Percentiles rank a stretch among this genome's conserved stretches.
phyloP scores from a whole-genome alignment of 495 filamentous ascomycete species.

The Hypoxylon trugodes region DNA sequence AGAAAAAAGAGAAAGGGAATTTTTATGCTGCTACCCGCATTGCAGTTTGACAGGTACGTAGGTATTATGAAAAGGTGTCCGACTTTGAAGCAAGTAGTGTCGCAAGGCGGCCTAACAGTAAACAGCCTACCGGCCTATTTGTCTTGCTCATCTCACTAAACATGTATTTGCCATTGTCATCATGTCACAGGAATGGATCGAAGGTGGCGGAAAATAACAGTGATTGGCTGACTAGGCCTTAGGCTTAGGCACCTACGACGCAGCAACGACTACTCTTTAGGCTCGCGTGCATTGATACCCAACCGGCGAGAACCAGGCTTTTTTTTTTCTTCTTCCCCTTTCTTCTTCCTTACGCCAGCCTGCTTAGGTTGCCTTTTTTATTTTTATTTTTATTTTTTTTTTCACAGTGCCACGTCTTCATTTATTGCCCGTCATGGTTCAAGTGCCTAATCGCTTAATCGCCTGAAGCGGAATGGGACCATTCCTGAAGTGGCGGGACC shows the following conservation, averaged over 20 bases:
- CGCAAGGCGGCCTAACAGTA: conserved; percentile 30
- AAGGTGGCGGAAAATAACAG: conserved; percentile 8
- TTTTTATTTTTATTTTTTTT: no score
- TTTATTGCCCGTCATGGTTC: conserved; percentile 26
- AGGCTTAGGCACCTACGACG: conserved; percentile 45
- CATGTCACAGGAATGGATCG: conserved; percentile 39
- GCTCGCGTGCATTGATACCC: conserved; percentile 50
- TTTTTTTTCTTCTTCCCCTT: conserved; percentile 14
- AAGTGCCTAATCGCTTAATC: conserved; percentile 40
- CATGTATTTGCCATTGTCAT: conserved; percentile 37
- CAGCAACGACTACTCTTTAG: conserved; percentile 37
- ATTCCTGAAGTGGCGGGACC: conserved; percentile 34
- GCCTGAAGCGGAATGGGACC: conserved; percentile 38
- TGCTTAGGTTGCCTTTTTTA: no score
- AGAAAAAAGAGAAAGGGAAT: conserved; percentile 25
- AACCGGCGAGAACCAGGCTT: conserved; percentile 39
- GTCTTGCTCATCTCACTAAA: conserved; percentile 36
- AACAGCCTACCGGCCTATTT: conserved; percentile 31
- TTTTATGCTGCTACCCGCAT: conserved; percentile 33
- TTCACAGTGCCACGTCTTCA: conserved; percentile 34
- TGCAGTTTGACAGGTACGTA: conserved; percentile 42
- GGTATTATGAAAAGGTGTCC: conserved; percentile 7
- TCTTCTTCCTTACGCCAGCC: no score
- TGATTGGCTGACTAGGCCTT: conserved; percentile 38
- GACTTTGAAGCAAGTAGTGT: conserved; percentile 37